Percentiles rank a stretch among this genome's conserved stretches.
phyloP scores from a whole-genome alignment of 1,284 basidiomycete genomes.

The Takashimella tepidaria region DNA sequence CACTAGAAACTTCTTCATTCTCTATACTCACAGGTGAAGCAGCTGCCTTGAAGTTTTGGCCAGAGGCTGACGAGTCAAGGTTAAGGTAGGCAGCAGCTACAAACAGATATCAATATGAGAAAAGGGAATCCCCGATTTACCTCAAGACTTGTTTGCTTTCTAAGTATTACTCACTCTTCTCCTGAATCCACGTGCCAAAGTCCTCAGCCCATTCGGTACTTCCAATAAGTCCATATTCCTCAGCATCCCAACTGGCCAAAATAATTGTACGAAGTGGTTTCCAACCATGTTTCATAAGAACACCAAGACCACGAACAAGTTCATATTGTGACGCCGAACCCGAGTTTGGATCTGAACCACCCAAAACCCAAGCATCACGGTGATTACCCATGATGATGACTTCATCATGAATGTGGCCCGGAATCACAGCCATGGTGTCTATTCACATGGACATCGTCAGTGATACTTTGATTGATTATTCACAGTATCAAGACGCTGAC shows the following conservation, averaged over 20 bases:
- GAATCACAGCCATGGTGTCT: constrained; percentile 80
- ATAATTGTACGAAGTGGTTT: constrained; percentile 80
- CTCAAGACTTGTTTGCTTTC: no score
- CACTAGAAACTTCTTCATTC: constrained; percentile 11
- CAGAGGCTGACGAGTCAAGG: constrained; percentile 63
- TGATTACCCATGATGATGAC: constrained; percentile 82
- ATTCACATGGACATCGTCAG: not conserved
- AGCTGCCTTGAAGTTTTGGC: constrained; percentile 56
- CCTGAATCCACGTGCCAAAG: constrained; percentile 71
- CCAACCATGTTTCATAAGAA: constrained; percentile 71
- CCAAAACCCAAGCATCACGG: constrained; percentile 68
- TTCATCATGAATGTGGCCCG: constrained; percentile 80
- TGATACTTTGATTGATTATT: not conserved
- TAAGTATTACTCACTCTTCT: constrained; percentile 55
- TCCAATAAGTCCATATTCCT: constrained; percentile 86
- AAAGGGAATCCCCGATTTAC: no score
- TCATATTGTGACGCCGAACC: constrained; percentile 84
- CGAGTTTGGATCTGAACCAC: constrained; percentile 76
- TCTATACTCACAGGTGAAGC: constrained; percentile 47
- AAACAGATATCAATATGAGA: not conserved
- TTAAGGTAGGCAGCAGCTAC: constrained; percentile 78
- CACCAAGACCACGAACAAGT: constrained; percentile 73
- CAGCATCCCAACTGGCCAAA: constrained; percentile 89
- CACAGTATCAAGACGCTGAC: not conserved
- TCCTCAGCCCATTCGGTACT: constrained; percentile 87